A percentile compares a stretch with the other conserved stretches of the same genome.
phyloP scores from a whole-genome alignment of 192 early-diverging fungal species.

The Coemansia sp. region DNA sequence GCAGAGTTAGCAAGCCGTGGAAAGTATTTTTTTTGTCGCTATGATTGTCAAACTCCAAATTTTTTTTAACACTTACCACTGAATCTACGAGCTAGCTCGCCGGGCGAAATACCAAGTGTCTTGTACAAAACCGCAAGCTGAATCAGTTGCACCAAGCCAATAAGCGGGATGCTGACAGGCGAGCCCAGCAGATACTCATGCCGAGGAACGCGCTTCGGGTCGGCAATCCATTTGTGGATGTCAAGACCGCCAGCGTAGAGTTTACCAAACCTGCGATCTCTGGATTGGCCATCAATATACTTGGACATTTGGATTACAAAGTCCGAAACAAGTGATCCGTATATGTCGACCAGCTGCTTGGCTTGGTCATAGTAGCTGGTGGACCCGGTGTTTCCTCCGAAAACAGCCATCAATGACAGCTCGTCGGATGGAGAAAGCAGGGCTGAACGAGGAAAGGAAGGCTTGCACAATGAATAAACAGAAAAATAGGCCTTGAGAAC shows the following conservation, averaged over 20 bases:
- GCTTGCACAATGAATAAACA: not conserved
- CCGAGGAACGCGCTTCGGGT: not conserved
- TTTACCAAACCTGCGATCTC: not conserved
- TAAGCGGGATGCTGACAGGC: not conserved
- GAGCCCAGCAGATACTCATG: not conserved
- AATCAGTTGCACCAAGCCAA: not conserved
- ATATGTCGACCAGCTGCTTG: not conserved
- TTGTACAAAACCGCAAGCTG: slow-evolving; percentile 2
- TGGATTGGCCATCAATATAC: not conserved
- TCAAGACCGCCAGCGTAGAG: not conserved
- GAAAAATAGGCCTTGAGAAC: slow-evolving; percentile 1
- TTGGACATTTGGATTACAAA: not conserved
- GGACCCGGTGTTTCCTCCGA: not conserved
- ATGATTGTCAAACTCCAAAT: not conserved
- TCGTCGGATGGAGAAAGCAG: not conserved
- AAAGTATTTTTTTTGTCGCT: too few species aligned
- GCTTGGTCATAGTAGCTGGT: not conserved
- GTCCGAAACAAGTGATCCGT: not conserved
- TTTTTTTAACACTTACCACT: not conserved
- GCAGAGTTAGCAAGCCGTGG: not conserved
- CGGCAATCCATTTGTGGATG: not conserved
- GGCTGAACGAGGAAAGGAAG: not conserved
- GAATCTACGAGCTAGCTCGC: not conserved
- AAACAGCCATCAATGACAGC: not conserved
- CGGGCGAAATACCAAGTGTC: not conserved